phyloP scores from a whole-genome alignment of 176 grass and related monocot genomes.

The Calamus simplicifolius region DNA sequence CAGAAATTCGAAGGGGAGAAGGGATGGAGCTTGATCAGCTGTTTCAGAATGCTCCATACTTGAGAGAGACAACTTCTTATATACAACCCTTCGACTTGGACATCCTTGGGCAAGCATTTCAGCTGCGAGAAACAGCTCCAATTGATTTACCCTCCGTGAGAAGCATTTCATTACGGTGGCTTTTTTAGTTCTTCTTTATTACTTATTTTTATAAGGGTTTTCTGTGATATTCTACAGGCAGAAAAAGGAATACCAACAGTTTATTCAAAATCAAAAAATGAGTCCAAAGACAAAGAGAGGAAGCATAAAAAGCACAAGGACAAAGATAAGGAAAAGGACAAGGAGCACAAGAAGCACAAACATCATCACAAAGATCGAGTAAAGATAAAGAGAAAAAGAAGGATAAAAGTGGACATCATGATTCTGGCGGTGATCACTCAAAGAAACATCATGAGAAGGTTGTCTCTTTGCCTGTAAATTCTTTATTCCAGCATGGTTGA shows the following conservation, averaged over 20 bases:
- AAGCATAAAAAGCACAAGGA: constrained; percentile 94
- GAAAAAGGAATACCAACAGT: constrained; percentile 87
- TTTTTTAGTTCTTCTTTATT: constrained; percentile 10
- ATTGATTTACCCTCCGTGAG: constrained; percentile 88
- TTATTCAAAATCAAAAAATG: constrained; percentile 62
- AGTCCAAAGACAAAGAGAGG: constrained; percentile 85
- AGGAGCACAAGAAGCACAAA: constrained; percentile 96
- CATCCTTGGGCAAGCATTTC: constrained; percentile 72
- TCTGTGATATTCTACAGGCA: constrained; percentile 28
- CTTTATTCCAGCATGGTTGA: background rate
- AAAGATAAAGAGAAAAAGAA: constrained; percentile 97
- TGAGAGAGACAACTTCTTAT: constrained; percentile 55
- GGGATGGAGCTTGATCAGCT: constrained; percentile 97
- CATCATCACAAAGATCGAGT: constrained; percentile 85
- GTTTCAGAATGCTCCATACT: constrained; percentile 51
- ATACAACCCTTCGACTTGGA: constrained; percentile 77
- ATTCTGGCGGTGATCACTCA: constrained; percentile 60
- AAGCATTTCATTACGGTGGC: constrained; percentile 15
- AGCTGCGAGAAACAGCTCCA: constrained; percentile 73
- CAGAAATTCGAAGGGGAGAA: constrained; percentile 93
- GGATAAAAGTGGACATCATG: constrained; percentile 83
- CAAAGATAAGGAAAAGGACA: constrained; percentile 88
- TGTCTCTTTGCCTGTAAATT: background rate
- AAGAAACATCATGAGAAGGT: constrained; percentile 97
- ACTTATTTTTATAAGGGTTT: constrained; percentile 5